Evolutionary conservation across 2,329 filamentous ascomycete genomes (phyloP).

Genomic region (Nemania serpens): DNA sequence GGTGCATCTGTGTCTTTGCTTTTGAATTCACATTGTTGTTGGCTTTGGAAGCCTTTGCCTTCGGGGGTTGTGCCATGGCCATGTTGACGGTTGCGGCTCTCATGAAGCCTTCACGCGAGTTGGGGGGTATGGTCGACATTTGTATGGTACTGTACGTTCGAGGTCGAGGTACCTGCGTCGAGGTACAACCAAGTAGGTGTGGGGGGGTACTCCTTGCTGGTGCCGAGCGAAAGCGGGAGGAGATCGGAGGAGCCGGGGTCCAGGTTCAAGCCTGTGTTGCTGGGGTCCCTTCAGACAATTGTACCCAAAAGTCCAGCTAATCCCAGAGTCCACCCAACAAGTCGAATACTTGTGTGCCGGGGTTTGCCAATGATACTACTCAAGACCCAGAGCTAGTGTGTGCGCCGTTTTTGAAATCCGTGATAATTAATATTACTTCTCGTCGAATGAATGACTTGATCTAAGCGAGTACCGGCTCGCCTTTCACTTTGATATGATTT

Average conservation of each 20-base stretch:
- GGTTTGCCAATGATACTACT: conserved; percentile 34
- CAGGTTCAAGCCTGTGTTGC: conserved; percentile 43
- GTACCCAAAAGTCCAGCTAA: conserved; percentile 42
- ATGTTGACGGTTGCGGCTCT: conserved; percentile 61
- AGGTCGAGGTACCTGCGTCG: conserved; percentile 49
- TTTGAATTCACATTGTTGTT: conserved; percentile 61
- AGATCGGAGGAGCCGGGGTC: conserved; percentile 42
- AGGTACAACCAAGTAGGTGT: conserved; percentile 41
- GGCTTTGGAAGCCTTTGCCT: conserved; percentile 62
- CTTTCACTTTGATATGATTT: conserved; percentile 46
- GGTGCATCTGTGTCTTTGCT: conserved; percentile 84
- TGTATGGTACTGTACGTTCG: conserved; percentile 50
- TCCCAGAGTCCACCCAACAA: conserved; percentile 41
- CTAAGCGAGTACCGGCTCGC: conserved; percentile 66
- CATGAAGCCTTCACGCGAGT: conserved; percentile 56
- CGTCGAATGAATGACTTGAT: conserved; percentile 56
- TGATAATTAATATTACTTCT: conserved; percentile 49
- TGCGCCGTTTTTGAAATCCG: conserved; percentile 29
- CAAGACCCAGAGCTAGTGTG: conserved; percentile 32
- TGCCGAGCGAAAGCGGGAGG: conserved; percentile 51
- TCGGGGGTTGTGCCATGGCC: conserved; percentile 63
- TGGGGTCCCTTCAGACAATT: conserved; percentile 37
- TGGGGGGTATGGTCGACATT: conserved; percentile 72
- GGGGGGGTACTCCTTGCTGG: conserved; percentile 39
- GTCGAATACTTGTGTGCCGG: conserved; percentile 36